These are phyloP conservation scores for Hypoxylon sp. DNA, from an alignment of 2,329 filamentous ascomycete species.

Conservation along the genomic window DNA sequence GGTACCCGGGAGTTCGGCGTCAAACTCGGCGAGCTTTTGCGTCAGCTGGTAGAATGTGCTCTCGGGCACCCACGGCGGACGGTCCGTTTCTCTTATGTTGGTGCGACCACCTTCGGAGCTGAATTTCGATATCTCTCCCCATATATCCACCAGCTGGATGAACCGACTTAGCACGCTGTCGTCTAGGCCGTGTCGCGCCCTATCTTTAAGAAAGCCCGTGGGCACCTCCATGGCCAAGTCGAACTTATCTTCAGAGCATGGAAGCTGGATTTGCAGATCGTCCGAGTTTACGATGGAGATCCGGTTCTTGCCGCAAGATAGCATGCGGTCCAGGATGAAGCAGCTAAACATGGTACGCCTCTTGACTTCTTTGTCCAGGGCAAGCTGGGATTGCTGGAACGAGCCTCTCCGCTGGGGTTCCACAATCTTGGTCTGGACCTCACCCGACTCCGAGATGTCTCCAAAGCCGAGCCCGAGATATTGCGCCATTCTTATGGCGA, in stretches of 20 bases:
- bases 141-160: slow-evolving; percentile 65
- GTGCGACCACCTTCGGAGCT: slow-evolving; percentile 61
- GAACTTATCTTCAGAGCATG: slow-evolving; percentile 72
- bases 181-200: slow-evolving; percentile 44
- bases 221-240: slow-evolving; percentile 65
- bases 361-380: slow-evolving; percentile 68
- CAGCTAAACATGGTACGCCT: slow-evolving; percentile 79
- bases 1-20: slow-evolving; percentile 60
- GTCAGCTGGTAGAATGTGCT: slow-evolving; percentile 64
- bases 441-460: slow-evolving; percentile 47
- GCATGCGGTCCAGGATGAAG: slow-evolving; percentile 74
- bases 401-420: slow-evolving; percentile 35
- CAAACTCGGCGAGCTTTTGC: slow-evolving; percentile 60
- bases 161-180: slow-evolving; percentile 62
- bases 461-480: slow-evolving; percentile 67
- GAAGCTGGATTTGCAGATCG: slow-evolving; percentile 70
- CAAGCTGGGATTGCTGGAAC: slow-evolving; percentile 44
- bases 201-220: slow-evolving; percentile 56
- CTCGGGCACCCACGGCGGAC: slow-evolving; percentile 65
- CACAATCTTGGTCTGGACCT: slow-evolving; percentile 30
- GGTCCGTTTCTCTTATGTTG: slow-evolving; percentile 50
- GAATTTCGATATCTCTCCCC: slow-evolving; percentile 66
- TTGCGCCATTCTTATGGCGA: slow-evolving; percentile 70
- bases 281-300: slow-evolving; percentile 65
- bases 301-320: slow-evolving; percentile 70